Evolutionary conservation across 2,329 filamentous ascomycete species (phyloP).

Genomic region (Sporothrix variecibatus): DNA sequence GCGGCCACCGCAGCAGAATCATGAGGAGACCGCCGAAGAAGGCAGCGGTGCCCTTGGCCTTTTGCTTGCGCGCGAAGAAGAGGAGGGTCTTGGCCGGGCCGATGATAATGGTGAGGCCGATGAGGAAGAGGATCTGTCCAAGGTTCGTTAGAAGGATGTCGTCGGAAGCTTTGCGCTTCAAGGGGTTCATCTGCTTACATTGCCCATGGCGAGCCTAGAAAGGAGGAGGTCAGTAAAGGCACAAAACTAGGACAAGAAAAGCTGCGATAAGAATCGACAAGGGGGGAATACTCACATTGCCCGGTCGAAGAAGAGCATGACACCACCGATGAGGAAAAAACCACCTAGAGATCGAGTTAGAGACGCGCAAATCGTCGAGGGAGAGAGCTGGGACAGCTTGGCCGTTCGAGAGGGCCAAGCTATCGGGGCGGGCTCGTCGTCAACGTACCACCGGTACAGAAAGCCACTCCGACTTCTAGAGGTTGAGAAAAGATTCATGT

Average conservation of each 20-base stretch:
- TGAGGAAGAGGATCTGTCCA: constrained; percentile 87
- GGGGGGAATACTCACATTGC: constrained; percentile 68
- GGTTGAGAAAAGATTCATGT: constrained; percentile 28
- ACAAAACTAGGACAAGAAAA: neutral
- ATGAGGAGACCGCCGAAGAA: constrained; percentile 82
- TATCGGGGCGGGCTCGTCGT: neutral
- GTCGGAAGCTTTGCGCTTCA: neutral
- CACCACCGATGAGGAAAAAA: constrained; percentile 91
- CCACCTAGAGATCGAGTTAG: constrained; percentile 60
- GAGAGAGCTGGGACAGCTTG: neutral
- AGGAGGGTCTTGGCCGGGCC: constrained; percentile 84
- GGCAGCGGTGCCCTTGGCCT: constrained; percentile 85
- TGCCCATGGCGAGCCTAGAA: constrained; percentile 90
- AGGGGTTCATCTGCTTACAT: constrained; percentile 55
- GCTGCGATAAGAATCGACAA: neutral
- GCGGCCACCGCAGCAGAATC: constrained; percentile 86
- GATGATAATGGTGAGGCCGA: constrained; percentile 94
- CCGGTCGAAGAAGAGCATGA: constrained; percentile 96
- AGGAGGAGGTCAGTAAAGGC: constrained; percentile 5
- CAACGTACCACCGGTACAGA: constrained; percentile 91
- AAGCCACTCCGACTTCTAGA: constrained; percentile 91
- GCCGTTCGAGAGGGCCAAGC: no score
- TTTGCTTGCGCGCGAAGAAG: constrained; percentile 94
- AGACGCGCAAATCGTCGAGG: neutral
- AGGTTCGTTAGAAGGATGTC: neutral